These are phyloP conservation scores for Tympanopsis confertula DNA, from an alignment of 2,329 filamentous ascomycete genomes.

Conservation along the genomic window DNA sequence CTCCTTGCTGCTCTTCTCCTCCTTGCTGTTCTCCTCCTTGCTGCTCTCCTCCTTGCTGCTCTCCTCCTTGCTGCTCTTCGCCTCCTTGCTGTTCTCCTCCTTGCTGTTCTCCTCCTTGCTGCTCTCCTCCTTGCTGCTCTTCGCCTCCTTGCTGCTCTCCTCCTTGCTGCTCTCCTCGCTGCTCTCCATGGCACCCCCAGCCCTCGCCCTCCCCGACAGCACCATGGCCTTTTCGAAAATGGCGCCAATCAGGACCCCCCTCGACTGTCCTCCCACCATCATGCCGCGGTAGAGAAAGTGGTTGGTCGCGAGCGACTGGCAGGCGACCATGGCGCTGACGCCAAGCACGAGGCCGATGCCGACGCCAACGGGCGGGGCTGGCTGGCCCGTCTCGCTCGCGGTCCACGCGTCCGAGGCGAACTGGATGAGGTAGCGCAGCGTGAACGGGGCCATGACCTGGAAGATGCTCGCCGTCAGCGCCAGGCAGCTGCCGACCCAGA, in stretches of 20 bases:
- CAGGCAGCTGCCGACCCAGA: constrained; percentile 72
- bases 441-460: constrained; percentile 75
- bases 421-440: constrained; percentile 72
- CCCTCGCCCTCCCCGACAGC: constrained; percentile 76
- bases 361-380: constrained; percentile 56
- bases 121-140: too few relatives aligned
- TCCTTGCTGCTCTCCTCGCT: constrained; percentile 17
- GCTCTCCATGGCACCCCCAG: too few relatives aligned
- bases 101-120: too few relatives aligned
- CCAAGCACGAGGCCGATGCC: constrained; percentile 78
- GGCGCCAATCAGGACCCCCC: constrained; percentile 70
- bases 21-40: too few relatives aligned
- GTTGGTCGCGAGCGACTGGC: constrained; percentile 70
- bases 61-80: too few relatives aligned
- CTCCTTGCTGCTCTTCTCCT: too few relatives aligned
- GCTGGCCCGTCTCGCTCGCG: constrained; percentile 35
- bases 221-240: constrained; percentile 91
- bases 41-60: constrained; percentile 36
- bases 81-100: too few relatives aligned
- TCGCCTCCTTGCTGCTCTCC: constrained; percentile 25
- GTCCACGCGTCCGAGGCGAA: constrained; percentile 73
- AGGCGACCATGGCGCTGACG: constrained; percentile 73
- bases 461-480: constrained; percentile 63
- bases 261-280: constrained; percentile 75
- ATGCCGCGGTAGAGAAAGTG: constrained; percentile 91